Conservation (phyloP, 768 basidiomycete genomes). For the Tricholoma sp. region DNA sequence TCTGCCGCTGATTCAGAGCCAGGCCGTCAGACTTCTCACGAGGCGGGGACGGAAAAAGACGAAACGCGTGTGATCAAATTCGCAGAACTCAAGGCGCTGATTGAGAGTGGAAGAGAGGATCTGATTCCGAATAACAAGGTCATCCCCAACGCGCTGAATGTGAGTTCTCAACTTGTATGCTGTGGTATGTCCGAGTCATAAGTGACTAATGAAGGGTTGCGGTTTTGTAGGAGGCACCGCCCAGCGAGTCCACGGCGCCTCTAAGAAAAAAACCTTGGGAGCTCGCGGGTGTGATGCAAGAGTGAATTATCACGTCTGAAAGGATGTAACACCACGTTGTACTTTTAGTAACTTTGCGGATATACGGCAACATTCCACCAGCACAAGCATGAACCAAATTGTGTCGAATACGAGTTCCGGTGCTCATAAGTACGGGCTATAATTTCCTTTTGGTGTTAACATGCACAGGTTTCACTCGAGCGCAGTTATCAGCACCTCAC, state of each 20-base stretch:
- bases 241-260: constrained; percentile 49
- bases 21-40: too few relatives aligned
- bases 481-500: too few relatives aligned
- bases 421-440: too few relatives aligned
- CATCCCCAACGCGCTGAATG: constrained; percentile 65
- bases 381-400: too few relatives aligned
- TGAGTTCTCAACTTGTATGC: constrained; percentile 23
- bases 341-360: not conserved
- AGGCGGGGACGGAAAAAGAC: too few relatives aligned
- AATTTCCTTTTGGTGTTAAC: too few relatives aligned
- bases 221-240: constrained; percentile 40
- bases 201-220: too few relatives aligned
- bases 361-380: too few relatives aligned
- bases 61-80: constrained; percentile 55
- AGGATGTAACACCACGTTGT: not conserved
- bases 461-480: too few relatives aligned
- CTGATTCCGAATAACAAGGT: constrained; percentile 75
- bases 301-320: too few relatives aligned
- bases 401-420: too few relatives aligned
- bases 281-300: constrained; percentile 4
- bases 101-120: constrained; percentile 66
- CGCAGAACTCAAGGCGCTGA: constrained; percentile 62
- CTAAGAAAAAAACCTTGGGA: constrained; percentile 72
- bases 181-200: not conserved
- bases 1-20: too few relatives aligned